Conservation (phyloP, 176 grass and related monocot genomes). For the Metroxylon sagu region DNA sequence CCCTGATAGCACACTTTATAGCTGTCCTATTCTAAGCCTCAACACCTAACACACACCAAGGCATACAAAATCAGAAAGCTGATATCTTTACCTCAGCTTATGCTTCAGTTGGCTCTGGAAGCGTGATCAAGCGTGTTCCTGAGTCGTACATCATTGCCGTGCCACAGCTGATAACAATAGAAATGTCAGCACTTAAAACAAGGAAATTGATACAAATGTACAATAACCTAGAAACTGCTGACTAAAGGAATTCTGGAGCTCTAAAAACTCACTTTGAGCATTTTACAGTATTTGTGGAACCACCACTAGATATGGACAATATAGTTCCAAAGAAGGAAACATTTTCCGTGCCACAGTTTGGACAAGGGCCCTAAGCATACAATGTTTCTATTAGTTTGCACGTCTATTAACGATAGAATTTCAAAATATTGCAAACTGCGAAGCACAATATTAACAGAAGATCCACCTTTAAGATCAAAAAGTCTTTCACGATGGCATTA, state of each 20-base stretch:
- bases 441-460: slow-evolving; percentile 18
- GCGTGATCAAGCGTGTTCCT: slow-evolving; percentile 61
- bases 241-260: slow-evolving; percentile 2
- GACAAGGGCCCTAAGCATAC: slow-evolving; percentile 61
- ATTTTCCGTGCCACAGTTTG: slow-evolving; percentile 80
- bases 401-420: neutral
- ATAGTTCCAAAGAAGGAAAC: slow-evolving; percentile 92
- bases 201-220: slow-evolving; percentile 4
- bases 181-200: slow-evolving; percentile 3
- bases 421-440: neutral
- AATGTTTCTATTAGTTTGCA: slow-evolving; percentile 16
- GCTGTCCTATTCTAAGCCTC: no score
- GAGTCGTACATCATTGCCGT: slow-evolving; percentile 58
- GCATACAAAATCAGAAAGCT: no score
- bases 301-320: slow-evolving; percentile 71
- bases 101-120: slow-evolving; percentile 61
- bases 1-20: no score
- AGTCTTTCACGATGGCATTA: slow-evolving; percentile 75
- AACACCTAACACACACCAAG: no score
- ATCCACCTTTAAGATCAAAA: slow-evolving; percentile 81
- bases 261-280: slow-evolving; percentile 56
- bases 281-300: slow-evolving; percentile 62
- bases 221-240: neutral
- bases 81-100: slow-evolving; percentile 1
- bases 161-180: slow-evolving; percentile 46